Percentiles rank a stretch among this genome's conserved stretches.
These are phyloP conservation scores for Halenospora varia DNA, from an alignment of 495 filamentous ascomycete species.

Conservation along the genomic window DNA sequence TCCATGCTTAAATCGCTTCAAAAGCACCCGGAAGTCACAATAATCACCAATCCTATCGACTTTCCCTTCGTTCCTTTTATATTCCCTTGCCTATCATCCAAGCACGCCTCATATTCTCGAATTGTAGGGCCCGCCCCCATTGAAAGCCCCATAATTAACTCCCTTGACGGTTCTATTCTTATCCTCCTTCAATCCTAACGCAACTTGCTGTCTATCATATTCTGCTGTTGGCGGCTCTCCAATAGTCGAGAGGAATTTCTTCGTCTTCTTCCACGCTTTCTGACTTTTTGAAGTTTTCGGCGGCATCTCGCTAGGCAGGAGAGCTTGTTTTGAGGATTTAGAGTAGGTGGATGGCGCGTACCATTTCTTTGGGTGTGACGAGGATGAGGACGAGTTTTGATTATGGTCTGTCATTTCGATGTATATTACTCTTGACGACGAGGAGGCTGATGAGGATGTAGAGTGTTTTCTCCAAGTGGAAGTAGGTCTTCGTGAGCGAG, in stretches of 20 bases:
- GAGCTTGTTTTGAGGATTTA: neutral
- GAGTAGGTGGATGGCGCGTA: neutral
- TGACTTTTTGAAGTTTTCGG: neutral
- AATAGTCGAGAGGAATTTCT: conserved; percentile 10
- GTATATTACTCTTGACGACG: no score
- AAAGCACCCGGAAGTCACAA: no score
- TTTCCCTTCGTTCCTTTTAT: no score
- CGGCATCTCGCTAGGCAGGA: neutral
- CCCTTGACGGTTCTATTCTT: conserved; percentile 8
- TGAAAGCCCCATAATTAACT: conserved; percentile 18
- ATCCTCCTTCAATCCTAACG: neutral
- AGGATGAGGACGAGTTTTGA: neutral
- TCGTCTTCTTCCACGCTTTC: conserved; percentile 11
- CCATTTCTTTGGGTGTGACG: neutral
- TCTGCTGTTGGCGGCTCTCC: conserved; percentile 18
- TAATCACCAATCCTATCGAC: no score
- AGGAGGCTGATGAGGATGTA: no score
- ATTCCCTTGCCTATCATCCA: no score
- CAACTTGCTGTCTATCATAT: conserved; percentile 13
- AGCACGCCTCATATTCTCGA: conserved; percentile 10
- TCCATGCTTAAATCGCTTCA: no score
- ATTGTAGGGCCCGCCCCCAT: conserved; percentile 6
- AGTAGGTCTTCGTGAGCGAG: no score
- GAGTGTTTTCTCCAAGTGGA: no score
- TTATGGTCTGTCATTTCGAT: neutral